Evolutionary conservation across 257 asterid genomes (phyloP), one percentile per base, ranked within the genome.

Genomic region (Solanum dulcamara): DNA sequence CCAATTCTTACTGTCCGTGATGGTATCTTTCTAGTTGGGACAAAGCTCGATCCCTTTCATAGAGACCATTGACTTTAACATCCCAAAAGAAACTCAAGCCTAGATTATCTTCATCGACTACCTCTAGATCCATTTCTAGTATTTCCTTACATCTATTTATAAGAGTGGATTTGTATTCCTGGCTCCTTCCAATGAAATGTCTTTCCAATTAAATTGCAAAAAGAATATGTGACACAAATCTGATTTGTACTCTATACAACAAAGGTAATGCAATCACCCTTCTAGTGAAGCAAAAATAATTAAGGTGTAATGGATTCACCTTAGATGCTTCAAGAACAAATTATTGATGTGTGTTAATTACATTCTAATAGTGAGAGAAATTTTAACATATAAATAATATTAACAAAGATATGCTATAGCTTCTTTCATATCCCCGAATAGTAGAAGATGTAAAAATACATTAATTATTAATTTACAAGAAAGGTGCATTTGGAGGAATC

Each of bases 231-330:
- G 98, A 89, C 51, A 93, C 96, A 83, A 96, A 86, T 67, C 98
- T 97, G 26, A 94, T 89, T 89, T 96, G 98, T 64, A 95, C 88
- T 88, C 90, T 95, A 83, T 94, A 97, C 93, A 96, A 91, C 94
- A 95, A 89, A 77, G 96, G 93, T 80, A 95, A 18, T 7, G 60
- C 11, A 53, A 53, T 53, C 24, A 53, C 18, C 60, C 20, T 53
- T 18, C 24, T 2, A 87, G 93, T 85, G 90, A 96, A 95, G 85
- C 82, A 89, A 85, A 92, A 95, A 87, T 96, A 95, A 64, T 93
- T 91, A n/a, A 92, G 94, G 90, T 94, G 97, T 92, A 94, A 40
- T 5, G 96, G 97, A 86, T 95, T 93, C 93, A 96, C 96, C 88
- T 89, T 92, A 38, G 97, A 96, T 57, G 96, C 98, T 95, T 97